A percentile compares a stretch with the other conserved stretches of the same genome.
Evolutionary conservation across 2,329 filamentous ascomycete genomes (phyloP).

Genomic region (Colletotrichum higginsianum): DNA sequence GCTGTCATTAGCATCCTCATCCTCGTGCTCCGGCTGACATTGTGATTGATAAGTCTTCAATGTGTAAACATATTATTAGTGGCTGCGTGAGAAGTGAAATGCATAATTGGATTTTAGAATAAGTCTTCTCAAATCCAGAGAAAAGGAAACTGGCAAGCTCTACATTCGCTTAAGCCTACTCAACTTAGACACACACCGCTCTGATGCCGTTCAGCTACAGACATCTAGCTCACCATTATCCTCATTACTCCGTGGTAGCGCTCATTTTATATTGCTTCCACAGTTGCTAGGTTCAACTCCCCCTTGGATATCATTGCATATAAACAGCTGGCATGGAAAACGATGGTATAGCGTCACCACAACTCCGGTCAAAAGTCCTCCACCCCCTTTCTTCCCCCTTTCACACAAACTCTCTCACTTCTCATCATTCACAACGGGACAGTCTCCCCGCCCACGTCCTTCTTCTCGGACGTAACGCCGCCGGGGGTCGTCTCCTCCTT

Average conservation of each 20-base stretch:
- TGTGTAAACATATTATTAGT: too few relatives aligned
- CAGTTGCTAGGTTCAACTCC: not conserved
- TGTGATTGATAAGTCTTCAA: too few relatives aligned
- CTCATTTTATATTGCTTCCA: not conserved
- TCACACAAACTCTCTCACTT: too few relatives aligned
- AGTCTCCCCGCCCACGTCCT: conserved; percentile 24
- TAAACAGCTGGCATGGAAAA: not conserved
- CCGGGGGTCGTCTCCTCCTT: conserved; percentile 37
- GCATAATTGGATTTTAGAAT: too few relatives aligned
- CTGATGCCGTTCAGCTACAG: not conserved
- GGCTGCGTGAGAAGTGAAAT: too few relatives aligned
- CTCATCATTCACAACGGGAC: conserved; percentile 4
- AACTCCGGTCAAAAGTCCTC: not conserved
- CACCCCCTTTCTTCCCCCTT: not conserved
- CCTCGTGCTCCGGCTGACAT: too few relatives aligned
- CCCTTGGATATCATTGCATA: not conserved
- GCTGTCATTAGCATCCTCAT: not conserved
- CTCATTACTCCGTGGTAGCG: not conserved
- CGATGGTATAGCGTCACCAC: conserved; percentile 17
- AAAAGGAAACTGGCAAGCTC: too few relatives aligned
- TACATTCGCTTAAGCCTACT: too few relatives aligned
- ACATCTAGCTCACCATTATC: not conserved
- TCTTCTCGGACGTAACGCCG: conserved; percentile 35
- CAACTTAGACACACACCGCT: not conserved
- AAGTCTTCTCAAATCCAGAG: too few relatives aligned